Percentiles rank a stretch among this genome's conserved stretches.
Evolutionary conservation across 1,139 yeast genomes (phyloP).

Genomic region (Waltiozyma sp.): DNA sequence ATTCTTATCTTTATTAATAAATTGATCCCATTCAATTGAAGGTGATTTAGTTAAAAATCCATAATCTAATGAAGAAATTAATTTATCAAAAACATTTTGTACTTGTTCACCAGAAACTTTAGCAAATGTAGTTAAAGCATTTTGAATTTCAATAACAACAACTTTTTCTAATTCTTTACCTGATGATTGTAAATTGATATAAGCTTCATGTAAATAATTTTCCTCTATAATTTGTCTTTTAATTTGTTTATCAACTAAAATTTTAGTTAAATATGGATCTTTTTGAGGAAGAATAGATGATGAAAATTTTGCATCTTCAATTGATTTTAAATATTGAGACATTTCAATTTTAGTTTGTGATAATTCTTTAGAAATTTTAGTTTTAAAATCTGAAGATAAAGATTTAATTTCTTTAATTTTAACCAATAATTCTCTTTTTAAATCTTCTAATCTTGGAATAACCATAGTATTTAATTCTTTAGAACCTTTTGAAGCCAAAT

Average conservation of each 20-base stretch:
- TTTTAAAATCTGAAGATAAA: conserved; percentile 73
- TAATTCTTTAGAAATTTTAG: conserved; percentile 59
- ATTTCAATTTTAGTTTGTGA: conserved; percentile 47
- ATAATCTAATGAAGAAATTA: conserved; percentile 55
- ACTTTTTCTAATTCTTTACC: conserved; percentile 86
- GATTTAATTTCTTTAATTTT: conserved; percentile 83
- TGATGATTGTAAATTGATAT: conserved; percentile 72
- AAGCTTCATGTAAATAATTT: conserved; percentile 79
- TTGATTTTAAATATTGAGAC: conserved; percentile 33
- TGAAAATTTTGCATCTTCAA: conserved; percentile 30
- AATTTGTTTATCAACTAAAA: conserved; percentile 64
- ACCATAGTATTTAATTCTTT: conserved; percentile 60
- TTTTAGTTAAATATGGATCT: conserved; percentile 77
- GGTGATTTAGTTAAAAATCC: conserved; percentile 76
- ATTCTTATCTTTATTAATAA: conserved; percentile 60
- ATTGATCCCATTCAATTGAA: conserved; percentile 81
- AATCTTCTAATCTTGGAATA: conserved; percentile 77
- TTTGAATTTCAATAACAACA: conserved; percentile 78
- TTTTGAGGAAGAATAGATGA: conserved; percentile 32
- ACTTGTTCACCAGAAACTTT: conserved; percentile 59
- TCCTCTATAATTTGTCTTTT: conserved; percentile 74
- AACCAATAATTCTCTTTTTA: conserved; percentile 68
- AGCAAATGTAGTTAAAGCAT: conserved; percentile 64
- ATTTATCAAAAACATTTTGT: conserved; percentile 49
- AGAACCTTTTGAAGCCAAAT: conserved; percentile 53